These are phyloP conservation scores for Trifolium fragiferum DNA, from an alignment of 306 rosid species.

Conservation along the genomic window DNA sequence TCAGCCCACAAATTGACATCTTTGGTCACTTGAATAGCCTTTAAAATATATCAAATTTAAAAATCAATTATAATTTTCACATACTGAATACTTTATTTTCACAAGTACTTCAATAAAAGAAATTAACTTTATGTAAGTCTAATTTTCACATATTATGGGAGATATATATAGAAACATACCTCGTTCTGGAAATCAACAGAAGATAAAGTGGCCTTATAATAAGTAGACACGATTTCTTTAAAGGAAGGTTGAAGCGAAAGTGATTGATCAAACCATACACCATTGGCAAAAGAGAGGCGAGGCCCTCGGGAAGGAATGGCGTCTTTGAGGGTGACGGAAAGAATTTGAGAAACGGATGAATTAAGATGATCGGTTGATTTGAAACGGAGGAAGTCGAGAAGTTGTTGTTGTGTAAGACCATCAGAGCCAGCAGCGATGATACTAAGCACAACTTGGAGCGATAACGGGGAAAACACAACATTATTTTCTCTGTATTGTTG, in stretches of 20 bases:
- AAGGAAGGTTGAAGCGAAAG: slow-evolving; percentile 69
- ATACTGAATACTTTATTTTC: too few species aligned
- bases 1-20: slow-evolving; percentile 83
- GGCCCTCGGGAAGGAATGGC: slow-evolving; percentile 69
- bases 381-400: slow-evolving; percentile 76
- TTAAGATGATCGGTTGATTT: slow-evolving; percentile 64
- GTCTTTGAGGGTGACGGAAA: too few species aligned
- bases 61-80: too few species aligned
- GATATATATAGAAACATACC: slow-evolving; percentile 42
- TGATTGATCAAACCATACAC: slow-evolving; percentile 68
- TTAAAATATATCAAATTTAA: slow-evolving; percentile 2
- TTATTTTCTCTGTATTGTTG: slow-evolving; percentile 35
- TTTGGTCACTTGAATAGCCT: slow-evolving; percentile 65
- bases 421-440: slow-evolving; percentile 70
- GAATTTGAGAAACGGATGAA: slow-evolving; percentile 67
- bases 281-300: slow-evolving; percentile 61
- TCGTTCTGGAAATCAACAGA: slow-evolving; percentile 68
- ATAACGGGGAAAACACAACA: slow-evolving; percentile 74
- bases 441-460: slow-evolving; percentile 71
- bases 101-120: not conserved
- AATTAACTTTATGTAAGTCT: not conserved
- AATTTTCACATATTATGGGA: too few species aligned
- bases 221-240: slow-evolving; percentile 55
- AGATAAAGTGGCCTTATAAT: slow-evolving; percentile 60
- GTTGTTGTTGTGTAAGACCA: slow-evolving; percentile 69